phyloP scores from a whole-genome alignment of 1,284 basidiomycete species.

The Albatrellus sp. region DNA sequence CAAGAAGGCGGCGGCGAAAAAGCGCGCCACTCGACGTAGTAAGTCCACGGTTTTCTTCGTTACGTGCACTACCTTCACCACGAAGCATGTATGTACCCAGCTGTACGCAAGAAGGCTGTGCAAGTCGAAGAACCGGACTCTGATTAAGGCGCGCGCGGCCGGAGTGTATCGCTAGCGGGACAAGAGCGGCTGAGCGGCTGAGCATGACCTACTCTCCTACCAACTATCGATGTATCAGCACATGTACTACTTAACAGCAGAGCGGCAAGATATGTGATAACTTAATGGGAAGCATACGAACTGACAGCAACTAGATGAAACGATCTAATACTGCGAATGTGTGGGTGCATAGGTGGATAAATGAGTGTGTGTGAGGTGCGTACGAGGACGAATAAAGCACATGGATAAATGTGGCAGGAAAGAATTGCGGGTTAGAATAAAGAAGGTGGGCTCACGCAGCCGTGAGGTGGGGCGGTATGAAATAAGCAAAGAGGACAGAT shows the following conservation, averaged over 20 bases:
- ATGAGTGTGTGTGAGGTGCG: no score
- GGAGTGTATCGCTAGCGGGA: no score
- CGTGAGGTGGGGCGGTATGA: no score
- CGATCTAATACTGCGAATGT: no score
- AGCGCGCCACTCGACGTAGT: slow-evolving; percentile 21
- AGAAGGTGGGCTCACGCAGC: no score
- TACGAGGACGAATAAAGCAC: background rate
- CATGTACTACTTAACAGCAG: background rate
- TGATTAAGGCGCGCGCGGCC: background rate
- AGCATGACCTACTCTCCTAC: no score
- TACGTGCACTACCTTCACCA: background rate
- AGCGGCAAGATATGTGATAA: background rate
- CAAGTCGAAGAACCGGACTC: background rate
- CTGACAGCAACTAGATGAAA: background rate
- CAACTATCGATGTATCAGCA: slow-evolving; percentile 1
- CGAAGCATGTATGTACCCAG: background rate
- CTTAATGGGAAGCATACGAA: background rate
- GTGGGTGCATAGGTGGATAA: no score
- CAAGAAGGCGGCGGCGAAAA: slow-evolving; percentile 65
- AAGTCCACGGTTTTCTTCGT: background rate
- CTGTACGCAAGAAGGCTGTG: background rate
- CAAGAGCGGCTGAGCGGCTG: no score
- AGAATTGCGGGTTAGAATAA: background rate
- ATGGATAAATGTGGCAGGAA: background rate
- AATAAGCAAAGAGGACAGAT: no score